phyloP scores from a whole-genome alignment of 2,329 filamentous ascomycete genomes.

The Trichoderma sp. region DNA sequence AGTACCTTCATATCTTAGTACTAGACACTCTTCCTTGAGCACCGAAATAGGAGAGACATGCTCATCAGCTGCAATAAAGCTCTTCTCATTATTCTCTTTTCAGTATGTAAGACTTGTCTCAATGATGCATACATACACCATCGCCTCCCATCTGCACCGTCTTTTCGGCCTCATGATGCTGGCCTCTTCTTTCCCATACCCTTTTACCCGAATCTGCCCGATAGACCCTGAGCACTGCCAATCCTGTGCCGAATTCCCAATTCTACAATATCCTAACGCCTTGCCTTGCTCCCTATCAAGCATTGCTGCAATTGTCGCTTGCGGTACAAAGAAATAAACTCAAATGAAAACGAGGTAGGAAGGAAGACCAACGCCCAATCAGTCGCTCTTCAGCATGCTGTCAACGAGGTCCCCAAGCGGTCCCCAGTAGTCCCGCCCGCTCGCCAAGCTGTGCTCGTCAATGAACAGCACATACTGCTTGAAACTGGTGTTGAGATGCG shows the following conservation, averaged over 20 bases:
- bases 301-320: slow-evolving; percentile 19
- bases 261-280: slow-evolving; percentile 33
- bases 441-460: slow-evolving; percentile 90
- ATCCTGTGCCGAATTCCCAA: slow-evolving; percentile 7
- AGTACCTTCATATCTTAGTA: too few species aligned
- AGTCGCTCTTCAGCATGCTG: slow-evolving; percentile 95
- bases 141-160: slow-evolving; percentile 10
- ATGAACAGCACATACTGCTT: slow-evolving; percentile 99
- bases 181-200: background rate
- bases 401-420: slow-evolving; percentile 94
- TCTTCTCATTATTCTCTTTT: slow-evolving; percentile 18
- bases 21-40: too few species aligned
- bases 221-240: background rate
- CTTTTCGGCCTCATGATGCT: background rate
- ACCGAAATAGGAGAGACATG: too few species aligned
- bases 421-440: slow-evolving; percentile 96
- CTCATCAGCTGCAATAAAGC: background rate
- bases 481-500: slow-evolving; percentile 98
- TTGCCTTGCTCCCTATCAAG: slow-evolving; percentile 28
- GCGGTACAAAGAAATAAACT: background rate
- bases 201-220: slow-evolving; percentile 23
- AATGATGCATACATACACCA: slow-evolving; percentile 17
- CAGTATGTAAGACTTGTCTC: too few species aligned
- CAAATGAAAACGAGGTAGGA: background rate
- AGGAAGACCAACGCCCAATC: slow-evolving; percentile 32